A percentile compares a stretch with the other conserved stretches of the same genome.
Conservation (phyloP, 306 rosid genomes). For the Pterocarpus macrocarpus region DNA sequence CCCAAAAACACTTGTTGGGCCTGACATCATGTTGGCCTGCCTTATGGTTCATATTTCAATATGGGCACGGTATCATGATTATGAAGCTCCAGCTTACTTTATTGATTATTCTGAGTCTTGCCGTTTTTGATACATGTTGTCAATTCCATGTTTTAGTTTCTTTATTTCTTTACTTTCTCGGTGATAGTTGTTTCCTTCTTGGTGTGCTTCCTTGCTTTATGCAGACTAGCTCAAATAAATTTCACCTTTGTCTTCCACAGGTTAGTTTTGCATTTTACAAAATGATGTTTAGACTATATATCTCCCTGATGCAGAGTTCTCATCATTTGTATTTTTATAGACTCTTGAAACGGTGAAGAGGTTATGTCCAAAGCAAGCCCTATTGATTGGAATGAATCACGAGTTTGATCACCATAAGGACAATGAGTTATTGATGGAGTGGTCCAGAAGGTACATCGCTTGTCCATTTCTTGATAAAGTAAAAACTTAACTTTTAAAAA, state of each 20-base stretch:
- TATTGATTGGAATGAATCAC: slow-evolving; percentile 85
- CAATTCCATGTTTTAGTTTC: slow-evolving; percentile 6
- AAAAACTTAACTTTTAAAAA: slow-evolving; percentile 23
- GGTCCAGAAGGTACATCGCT: slow-evolving; percentile 72
- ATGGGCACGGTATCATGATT: neutral
- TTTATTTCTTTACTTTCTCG: slow-evolving; percentile 33
- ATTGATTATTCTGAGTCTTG: neutral
- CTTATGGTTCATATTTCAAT: neutral
- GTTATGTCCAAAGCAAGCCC: slow-evolving; percentile 76
- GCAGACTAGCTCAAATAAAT: slow-evolving; percentile 77
- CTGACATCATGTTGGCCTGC: slow-evolving; percentile 7
- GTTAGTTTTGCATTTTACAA: slow-evolving; percentile 48
- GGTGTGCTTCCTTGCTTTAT: slow-evolving; percentile 40
- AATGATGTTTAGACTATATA: slow-evolving; percentile 29
- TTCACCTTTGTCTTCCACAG: slow-evolving; percentile 88
- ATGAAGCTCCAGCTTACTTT: slow-evolving; percentile 8
- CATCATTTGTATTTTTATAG: slow-evolving; percentile 56
- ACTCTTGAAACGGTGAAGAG: slow-evolving; percentile 84
- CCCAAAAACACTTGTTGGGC: neutral
- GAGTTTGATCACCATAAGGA: slow-evolving; percentile 80
- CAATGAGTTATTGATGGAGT: slow-evolving; percentile 73
- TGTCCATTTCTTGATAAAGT: slow-evolving; percentile 33
- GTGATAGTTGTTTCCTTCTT: slow-evolving; percentile 21
- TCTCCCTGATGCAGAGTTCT: slow-evolving; percentile 27
- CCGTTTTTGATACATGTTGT: slow-evolving; percentile 14